A percentile compares a stretch with the other conserved stretches of the same genome.
These are phyloP conservation scores for Coemansia sp. DNA, from an alignment of 192 early-diverging fungal genomes.

Conservation along the genomic window DNA sequence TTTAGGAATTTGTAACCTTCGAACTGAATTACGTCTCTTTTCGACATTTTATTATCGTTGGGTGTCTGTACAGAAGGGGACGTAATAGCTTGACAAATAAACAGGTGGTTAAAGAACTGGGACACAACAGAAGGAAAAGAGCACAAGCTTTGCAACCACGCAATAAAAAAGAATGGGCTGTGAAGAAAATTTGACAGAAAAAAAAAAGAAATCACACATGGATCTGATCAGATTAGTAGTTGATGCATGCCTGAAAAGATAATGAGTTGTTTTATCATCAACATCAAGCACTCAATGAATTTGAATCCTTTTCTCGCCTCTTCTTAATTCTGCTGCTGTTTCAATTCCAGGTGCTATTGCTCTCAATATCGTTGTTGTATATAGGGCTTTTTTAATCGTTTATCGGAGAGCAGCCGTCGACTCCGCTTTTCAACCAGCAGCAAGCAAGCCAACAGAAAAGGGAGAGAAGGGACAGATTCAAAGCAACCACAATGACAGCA, in stretches of 20 bases:
- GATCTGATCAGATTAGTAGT: too few species aligned
- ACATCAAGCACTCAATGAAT: neutral
- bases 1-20: slow-evolving; percentile 86
- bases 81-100: neutral
- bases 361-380: neutral
- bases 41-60: slow-evolving; percentile 31
- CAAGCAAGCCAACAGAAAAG: neutral
- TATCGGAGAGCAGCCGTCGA: neutral
- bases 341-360: neutral
- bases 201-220: neutral
- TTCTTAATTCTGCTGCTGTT: neutral
- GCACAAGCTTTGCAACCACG: neutral
- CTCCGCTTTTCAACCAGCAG: neutral
- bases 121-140: neutral
- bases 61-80: slow-evolving; percentile 11
- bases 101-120: neutral
- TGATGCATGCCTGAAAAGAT: too few species aligned
- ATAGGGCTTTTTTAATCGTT: neutral
- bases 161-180: neutral
- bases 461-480: neutral
- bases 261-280: too few species aligned
- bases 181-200: neutral
- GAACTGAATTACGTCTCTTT: slow-evolving; percentile 53
- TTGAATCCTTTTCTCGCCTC: neutral
- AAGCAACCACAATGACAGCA: slow-evolving; percentile 28